Evolutionary conservation across 306 rosid genomes (phyloP), one percentile per base, ranked within the genome.

Genomic region (Medicago ruthenica): DNA sequence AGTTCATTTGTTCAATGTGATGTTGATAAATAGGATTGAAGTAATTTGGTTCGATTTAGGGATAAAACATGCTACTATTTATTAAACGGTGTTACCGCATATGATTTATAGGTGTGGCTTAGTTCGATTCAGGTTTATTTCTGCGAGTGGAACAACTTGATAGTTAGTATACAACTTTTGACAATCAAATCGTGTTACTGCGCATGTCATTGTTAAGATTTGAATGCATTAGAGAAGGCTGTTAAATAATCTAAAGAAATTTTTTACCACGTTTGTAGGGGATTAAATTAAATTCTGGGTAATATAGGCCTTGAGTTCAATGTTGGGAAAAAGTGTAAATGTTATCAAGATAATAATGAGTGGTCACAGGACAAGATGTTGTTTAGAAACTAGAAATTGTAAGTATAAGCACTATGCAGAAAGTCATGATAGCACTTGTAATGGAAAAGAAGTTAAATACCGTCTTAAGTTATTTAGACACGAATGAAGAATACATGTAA

Each of bases 11-110:
- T 75, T 57, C 15, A 54, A 9, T 17, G 42, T 75, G 31, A 68
- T 39, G 13, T 47, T 37, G 50, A 34, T 24, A 24, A 24, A 12
- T 36, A 11, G 22, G 8, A 39, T 31, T 37, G 17, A 50, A 39
- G 17, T 50, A 24, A 39, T 37, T 68, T 68, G 55, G 67, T 27
- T 58, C 39, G 20, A 34, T 65, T 66, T 65, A 44, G 18, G 58
- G 40, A 7, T 27, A 66, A 5, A 6, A 18, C 54, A 18, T 41
- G 27, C 5, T 67, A 21, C 21, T 63, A 36, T 18, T 9, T 31
- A 5, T 31, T 31, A 31, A 24, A 24, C 27, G 27, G 27, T 24
- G 27, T 24, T 24, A 24, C 2, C 27, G 27, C 2, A 24, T 24
- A 24, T 24, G 1, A 24, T 24, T 24, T 24, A 24, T 24, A 24